Conservation (phyloP, 2,329 filamentous ascomycete species). For the Teratosphaeria viscida region DNA sequence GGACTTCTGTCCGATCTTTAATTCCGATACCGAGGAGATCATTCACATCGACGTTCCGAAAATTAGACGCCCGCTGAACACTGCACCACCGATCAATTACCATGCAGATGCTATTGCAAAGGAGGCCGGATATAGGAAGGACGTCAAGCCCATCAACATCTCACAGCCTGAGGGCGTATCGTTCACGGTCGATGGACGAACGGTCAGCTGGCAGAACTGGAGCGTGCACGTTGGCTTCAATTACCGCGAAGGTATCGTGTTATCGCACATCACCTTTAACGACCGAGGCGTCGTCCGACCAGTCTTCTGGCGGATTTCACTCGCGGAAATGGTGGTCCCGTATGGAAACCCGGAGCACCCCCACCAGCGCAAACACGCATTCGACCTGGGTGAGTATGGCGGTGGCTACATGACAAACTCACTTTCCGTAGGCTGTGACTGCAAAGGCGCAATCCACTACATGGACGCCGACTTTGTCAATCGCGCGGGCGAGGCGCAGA, state of each 20-base stretch:
- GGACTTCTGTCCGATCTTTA: constrained; percentile 89
- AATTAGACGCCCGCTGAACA: constrained; percentile 63
- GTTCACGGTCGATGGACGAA: constrained; percentile 64
- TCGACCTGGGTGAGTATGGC: constrained; percentile 71
- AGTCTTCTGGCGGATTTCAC: constrained; percentile 78
- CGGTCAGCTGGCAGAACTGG: constrained; percentile 86
- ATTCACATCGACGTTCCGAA: constrained; percentile 76
- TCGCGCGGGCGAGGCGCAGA: constrained; percentile 56
- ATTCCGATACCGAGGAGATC: constrained; percentile 66
- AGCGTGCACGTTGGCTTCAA: constrained; percentile 90
- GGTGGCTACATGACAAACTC: constrained; percentile 78
- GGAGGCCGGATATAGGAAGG: constrained; percentile 63
- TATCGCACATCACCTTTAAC: constrained; percentile 83
- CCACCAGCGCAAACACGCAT: constrained; percentile 69
- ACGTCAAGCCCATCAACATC: constrained; percentile 79
- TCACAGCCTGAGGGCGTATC: constrained; percentile 83
- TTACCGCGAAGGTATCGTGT: constrained; percentile 80
- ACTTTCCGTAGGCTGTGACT: constrained; percentile 67
- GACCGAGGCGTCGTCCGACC: constrained; percentile 68
- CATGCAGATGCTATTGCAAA: constrained; percentile 61
- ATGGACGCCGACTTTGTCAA: constrained; percentile 81
- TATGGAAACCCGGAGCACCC: constrained; percentile 74
- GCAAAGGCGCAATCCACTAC: constrained; percentile 85
- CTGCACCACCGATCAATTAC: constrained; percentile 67
- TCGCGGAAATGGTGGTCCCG: constrained; percentile 90